Evolutionary conservation across 139 green algal species (phyloP).

Genomic region (Chlamydomonas schloesseri): DNA sequence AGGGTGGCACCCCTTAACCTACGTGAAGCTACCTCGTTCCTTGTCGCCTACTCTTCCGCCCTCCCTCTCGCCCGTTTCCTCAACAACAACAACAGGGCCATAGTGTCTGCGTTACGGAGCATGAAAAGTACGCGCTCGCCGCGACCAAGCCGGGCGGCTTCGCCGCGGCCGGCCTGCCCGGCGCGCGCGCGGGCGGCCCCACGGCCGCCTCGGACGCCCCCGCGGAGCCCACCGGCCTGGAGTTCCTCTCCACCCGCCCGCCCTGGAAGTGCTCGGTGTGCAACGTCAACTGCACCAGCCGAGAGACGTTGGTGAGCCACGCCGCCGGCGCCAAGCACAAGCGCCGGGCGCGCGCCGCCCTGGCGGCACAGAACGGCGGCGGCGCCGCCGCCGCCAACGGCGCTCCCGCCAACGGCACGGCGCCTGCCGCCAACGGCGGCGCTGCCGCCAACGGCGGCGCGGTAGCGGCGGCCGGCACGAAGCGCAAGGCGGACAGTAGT

Average conservation of each 20-base stretch:
- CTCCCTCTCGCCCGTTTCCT: neutral
- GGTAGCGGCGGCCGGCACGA: neutral
- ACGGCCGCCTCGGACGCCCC: neutral
- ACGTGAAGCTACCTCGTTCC: no score
- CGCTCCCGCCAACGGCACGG: neutral
- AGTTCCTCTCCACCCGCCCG: conserved; percentile 77
- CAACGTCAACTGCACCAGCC: conserved; percentile 90
- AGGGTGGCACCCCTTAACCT: no score
- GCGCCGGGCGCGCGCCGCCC: conserved; percentile 62
- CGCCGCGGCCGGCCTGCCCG: conserved; percentile 71
- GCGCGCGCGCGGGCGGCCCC: neutral
- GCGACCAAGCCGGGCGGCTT: conserved; percentile 93
- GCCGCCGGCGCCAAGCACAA: conserved; percentile 89
- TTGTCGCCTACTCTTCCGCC: neutral
- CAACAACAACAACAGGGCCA: conserved; percentile 65
- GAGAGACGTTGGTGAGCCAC: conserved; percentile 87
- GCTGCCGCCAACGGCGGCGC: neutral
- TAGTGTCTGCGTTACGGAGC: conserved; percentile 89
- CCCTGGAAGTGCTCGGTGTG: conserved; percentile 91
- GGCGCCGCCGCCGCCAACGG: neutral
- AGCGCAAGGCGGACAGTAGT: conserved; percentile 6
- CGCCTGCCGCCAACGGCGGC: neutral
- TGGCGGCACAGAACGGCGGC: conserved; percentile 47
- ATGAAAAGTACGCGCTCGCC: conserved; percentile 93
- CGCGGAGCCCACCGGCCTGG: conserved; percentile 60